Conservation (phyloP, 352 stramenopile genomes). For the Nothophytophthora sp. region DNA sequence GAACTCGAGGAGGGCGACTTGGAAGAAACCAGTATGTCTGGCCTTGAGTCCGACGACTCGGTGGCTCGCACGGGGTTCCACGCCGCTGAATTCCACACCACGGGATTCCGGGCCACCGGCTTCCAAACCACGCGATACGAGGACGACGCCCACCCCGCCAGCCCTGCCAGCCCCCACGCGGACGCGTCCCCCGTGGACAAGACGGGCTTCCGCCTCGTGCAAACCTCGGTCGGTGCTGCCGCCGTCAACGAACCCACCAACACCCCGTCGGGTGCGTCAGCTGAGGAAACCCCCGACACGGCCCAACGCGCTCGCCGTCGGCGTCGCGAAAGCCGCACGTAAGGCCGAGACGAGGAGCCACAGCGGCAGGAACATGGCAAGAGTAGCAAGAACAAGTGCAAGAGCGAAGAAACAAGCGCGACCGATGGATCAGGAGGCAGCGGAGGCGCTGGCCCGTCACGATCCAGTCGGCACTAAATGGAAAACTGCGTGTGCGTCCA, state of each 20-base stretch:
- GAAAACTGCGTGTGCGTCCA: slow-evolving; percentile 23
- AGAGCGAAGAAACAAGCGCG: slow-evolving; percentile 10
- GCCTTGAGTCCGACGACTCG: not conserved
- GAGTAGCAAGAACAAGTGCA: slow-evolving; percentile 19
- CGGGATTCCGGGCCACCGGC: not conserved
- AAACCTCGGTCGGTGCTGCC: not conserved
- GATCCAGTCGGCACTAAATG: slow-evolving; percentile 6
- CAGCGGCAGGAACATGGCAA: not conserved
- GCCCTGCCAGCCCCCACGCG: slow-evolving; percentile 4
- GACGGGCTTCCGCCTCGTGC: not conserved
- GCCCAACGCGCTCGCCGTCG: slow-evolving; percentile 14
- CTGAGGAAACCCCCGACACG: slow-evolving; percentile 14
- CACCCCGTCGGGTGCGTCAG: too few relatives aligned
- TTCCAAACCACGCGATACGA: slow-evolving; percentile 3
- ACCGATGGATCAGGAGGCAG: slow-evolving; percentile 7
- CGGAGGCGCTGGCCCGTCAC: not conserved
- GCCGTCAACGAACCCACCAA: too few relatives aligned
- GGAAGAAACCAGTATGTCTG: not conserved
- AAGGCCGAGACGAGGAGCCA: slow-evolving; percentile 3
- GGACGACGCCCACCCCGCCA: too few relatives aligned
- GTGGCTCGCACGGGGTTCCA: not conserved
- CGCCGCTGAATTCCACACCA: slow-evolving; percentile 3
- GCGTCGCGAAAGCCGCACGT: slow-evolving; percentile 13
- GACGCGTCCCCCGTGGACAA: slow-evolving; percentile 5
- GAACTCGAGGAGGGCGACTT: not conserved